Evolutionary conservation across 2,329 filamentous ascomycete genomes (phyloP), one percentile per base, ranked within the genome.

Genomic region (Talaromyces sp.): DNA sequence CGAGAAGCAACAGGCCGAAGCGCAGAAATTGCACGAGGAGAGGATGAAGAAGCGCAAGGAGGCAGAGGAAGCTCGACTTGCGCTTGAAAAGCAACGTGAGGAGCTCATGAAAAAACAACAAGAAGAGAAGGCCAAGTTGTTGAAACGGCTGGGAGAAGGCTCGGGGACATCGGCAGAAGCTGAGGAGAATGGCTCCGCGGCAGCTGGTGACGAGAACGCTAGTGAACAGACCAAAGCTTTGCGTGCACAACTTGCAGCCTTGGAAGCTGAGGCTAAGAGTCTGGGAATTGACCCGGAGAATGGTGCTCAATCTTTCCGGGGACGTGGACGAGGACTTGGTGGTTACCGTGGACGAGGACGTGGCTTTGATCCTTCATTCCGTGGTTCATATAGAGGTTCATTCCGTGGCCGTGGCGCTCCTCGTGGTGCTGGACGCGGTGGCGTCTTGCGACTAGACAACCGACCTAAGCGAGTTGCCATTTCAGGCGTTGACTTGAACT

Each of bases 401-500:
- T 79, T 75, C 70, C 78, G 80, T 54, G 82, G 82, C 3, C 79
- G 79, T 60, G 79, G 78, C 61, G 73, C 70, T 8, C 74, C 73
- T 39, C 70, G 72, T 54, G 74, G 78, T 41, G 19, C 35, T 19
- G 75, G 78, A 19, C 80, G 80, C 31, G 81, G 83, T 37, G 82
- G 81, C 63, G 84, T 86, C 17, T 81, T 83, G 69, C 79, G 85
- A 67, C 78, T 88, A 5, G 86, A 88, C 70, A 87, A 87, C 69
- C 78, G 86, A 31, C 84, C 86, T 3, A 82, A 81, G 69, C 80
- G 82, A 59, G 78, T 88, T 52, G 80, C 80, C 25, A 78, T 88
- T 27, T 77, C 79, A 5, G 83, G 80, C 8, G 79, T 84, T 35
- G 78, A 78, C 69, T 77, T 80, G 58, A 79, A 80, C 62, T 76